A percentile compares a stretch with the other conserved stretches of the same genome.
These are phyloP conservation scores for Calonectria crousiana DNA, from an alignment of 2,329 filamentous ascomycete genomes.

Conservation along the genomic window DNA sequence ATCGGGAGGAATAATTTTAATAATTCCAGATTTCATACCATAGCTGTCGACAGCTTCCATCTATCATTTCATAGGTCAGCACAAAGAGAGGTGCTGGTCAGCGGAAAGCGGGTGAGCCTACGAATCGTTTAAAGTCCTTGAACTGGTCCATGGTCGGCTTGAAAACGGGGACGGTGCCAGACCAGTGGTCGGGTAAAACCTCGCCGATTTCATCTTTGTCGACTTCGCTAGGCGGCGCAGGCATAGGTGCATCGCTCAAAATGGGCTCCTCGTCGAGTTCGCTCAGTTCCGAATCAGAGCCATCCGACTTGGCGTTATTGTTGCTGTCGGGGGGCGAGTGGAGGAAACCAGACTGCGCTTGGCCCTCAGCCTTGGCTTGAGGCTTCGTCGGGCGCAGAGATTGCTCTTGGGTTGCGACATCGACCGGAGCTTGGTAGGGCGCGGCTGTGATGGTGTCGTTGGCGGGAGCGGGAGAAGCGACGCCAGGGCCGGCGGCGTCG, in stretches of 20 bases:
- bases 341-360: conserved; percentile 58
- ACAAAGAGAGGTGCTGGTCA: conserved; percentile 8
- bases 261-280: conserved; percentile 70
- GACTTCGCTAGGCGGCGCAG: conserved; percentile 39
- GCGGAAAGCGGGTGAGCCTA: conserved; percentile 58
- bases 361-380: conserved; percentile 32
- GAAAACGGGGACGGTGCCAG: conserved; percentile 92
- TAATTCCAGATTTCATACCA: conserved; percentile 97
- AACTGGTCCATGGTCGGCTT: conserved; percentile 97
- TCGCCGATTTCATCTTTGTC: conserved; percentile 76
- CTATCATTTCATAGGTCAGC: conserved; percentile 54
- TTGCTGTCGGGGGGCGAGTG: conserved; percentile 76
- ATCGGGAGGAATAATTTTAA: conserved; percentile 92
- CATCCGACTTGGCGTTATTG: conserved; percentile 69
- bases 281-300: conserved; percentile 74
- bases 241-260: conserved; percentile 48
- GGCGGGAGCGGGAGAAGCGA: conserved; percentile 53
- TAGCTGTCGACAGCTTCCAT: conserved; percentile 90
- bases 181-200: conserved; percentile 88
- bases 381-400: conserved; percentile 45
- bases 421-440: conserved; percentile 43
- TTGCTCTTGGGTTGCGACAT: conserved; percentile 50
- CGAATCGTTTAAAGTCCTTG: conserved; percentile 90
- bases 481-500: conserved; percentile 66
- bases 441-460: conserved; percentile 40